Percentiles rank a stretch among this genome's conserved stretches.
Conservation (phyloP, 2,329 filamentous ascomycete genomes). For the Ceratocystiopsis minuta region DNA sequence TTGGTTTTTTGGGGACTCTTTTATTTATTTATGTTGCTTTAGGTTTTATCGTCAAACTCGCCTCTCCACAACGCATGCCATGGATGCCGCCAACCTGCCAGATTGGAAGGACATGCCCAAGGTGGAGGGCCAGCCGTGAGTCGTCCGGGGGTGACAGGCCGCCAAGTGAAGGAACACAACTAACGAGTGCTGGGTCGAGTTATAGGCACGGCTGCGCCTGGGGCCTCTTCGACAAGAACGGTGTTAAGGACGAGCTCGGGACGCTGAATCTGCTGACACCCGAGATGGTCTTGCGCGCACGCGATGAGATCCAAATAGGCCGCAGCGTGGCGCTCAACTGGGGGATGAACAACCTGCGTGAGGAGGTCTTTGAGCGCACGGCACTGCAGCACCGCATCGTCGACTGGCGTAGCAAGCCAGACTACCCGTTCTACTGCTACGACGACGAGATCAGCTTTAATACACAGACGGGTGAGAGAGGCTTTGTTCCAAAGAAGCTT, state of each 20-base stretch:
- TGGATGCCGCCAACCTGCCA: background rate
- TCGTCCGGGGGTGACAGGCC: too few species aligned
- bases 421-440: conserved; percentile 4
- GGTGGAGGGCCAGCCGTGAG: conserved; percentile 4
- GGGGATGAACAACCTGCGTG: conserved; percentile 34
- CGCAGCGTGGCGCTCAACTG: conserved; percentile 39
- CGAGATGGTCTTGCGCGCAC: conserved; percentile 30
- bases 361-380: conserved; percentile 32
- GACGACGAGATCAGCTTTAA: conserved; percentile 7
- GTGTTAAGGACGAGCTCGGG: conserved; percentile 32
- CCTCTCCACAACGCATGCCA: too few species aligned
- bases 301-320: conserved; percentile 35
- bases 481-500: too few species aligned
- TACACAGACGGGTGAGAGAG: conserved; percentile 14
- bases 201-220: conserved; percentile 14
- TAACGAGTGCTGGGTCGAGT: conserved; percentile 12
- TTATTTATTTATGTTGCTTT: too few species aligned
- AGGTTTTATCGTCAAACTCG: too few species aligned
- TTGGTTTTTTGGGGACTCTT: too few species aligned
- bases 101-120: conserved; percentile 4
- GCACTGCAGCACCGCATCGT: conserved; percentile 24
- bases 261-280: conserved; percentile 42
- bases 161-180: too few species aligned
- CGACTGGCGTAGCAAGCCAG: conserved; percentile 3
- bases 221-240: conserved; percentile 32